Evolutionary conservation across 352 stramenopile species (phyloP).

Genomic region (Phytophthora pluvialis): DNA sequence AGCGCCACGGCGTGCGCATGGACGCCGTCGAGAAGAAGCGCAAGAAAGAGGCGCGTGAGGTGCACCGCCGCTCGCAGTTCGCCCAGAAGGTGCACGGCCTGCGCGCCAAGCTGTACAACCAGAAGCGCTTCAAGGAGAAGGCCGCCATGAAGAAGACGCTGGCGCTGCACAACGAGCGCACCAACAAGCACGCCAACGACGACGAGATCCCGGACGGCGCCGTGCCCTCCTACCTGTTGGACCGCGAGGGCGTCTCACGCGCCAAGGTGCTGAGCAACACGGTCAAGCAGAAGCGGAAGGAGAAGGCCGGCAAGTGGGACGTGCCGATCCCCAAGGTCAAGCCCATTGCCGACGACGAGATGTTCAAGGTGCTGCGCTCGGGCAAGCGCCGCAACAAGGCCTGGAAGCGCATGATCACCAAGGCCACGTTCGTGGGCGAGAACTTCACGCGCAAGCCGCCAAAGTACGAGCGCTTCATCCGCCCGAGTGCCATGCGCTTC

Average conservation of each 20-base stretch:
- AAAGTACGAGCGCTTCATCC: slow-evolving; percentile 99
- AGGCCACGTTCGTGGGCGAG: slow-evolving; percentile 99
- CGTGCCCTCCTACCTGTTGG: slow-evolving; percentile 98
- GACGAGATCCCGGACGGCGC: slow-evolving; percentile 96
- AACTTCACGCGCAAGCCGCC: slow-evolving; percentile 99
- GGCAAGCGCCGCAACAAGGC: slow-evolving; percentile 96
- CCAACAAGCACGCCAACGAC: slow-evolving; percentile 99
- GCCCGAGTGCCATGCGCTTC: slow-evolving; percentile 98
- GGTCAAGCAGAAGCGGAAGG: slow-evolving; percentile 99
- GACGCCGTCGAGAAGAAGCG: slow-evolving; percentile 96
- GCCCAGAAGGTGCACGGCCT: slow-evolving; percentile 99
- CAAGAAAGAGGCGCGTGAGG: slow-evolving; percentile 99
- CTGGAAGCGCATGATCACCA: slow-evolving; percentile 92
- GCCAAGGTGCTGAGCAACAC: slow-evolving; percentile 99
- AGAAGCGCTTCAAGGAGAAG: slow-evolving; percentile 99
- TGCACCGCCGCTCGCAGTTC: slow-evolving; percentile 97
- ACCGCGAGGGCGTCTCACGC: slow-evolving; percentile 98
- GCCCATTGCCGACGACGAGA: slow-evolving; percentile 99
- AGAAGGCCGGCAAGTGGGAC: slow-evolving; percentile 99
- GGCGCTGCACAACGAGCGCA: slow-evolving; percentile 98
- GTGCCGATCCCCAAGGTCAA: slow-evolving; percentile 99
- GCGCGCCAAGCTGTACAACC: slow-evolving; percentile 99
- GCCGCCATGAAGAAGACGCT: slow-evolving; percentile 99
- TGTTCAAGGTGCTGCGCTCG: slow-evolving; percentile 99
- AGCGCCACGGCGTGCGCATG: slow-evolving; percentile 98